Evolutionary conservation across 345 rosid genomes (phyloP), one percentile per base, ranked within the genome.

Genomic region (Populus euphratica): DNA sequence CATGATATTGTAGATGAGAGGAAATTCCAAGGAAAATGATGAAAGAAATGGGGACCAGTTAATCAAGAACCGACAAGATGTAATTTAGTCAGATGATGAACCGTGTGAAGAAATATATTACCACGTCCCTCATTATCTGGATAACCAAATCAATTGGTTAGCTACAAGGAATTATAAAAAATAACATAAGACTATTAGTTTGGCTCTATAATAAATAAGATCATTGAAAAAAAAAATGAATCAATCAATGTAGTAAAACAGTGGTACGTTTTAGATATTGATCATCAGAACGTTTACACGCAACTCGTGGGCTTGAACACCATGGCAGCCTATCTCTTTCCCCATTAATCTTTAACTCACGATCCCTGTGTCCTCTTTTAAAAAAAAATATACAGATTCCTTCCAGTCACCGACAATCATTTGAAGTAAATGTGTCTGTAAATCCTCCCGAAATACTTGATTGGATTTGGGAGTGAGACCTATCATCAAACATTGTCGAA

Each of bases 401-500:
- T 52, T 23, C 3, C 25, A 16, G 5, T 54, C 74, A 92, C 73
- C 95, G 89, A 78, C 91, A 82, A 80, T 90, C 91, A 1, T 86
- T 73, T 63, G 98, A 87, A 72, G 80, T 76, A 21, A 90, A 89
- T 1, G 98, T 76, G 74, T 89, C 85, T 21, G 88, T 76, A 25
- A 93, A 91, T 12, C 89, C 91, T 8, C 84, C 79, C 7, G 98
- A 85, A 67, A 90, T 88, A 81, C 96, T 90, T 11, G 94, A 83
- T 69, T 90, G 94, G 8, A 90, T 76, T 49, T 90, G 86, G 31
- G 92, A 87, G 86, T 79, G 76, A 41, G 93, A 86, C 52, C 69
- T 72, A 29, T 62, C 84, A 25, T 69, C 78, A 76, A 89, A 89
- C 90, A 83, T 87, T 14, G 92, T 84, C 6, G 96, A 91, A 49